Evolutionary conservation across 768 basidiomycete genomes (phyloP), one percentile per base, ranked within the genome.

Genomic region (Leccinum arenicola): DNA sequence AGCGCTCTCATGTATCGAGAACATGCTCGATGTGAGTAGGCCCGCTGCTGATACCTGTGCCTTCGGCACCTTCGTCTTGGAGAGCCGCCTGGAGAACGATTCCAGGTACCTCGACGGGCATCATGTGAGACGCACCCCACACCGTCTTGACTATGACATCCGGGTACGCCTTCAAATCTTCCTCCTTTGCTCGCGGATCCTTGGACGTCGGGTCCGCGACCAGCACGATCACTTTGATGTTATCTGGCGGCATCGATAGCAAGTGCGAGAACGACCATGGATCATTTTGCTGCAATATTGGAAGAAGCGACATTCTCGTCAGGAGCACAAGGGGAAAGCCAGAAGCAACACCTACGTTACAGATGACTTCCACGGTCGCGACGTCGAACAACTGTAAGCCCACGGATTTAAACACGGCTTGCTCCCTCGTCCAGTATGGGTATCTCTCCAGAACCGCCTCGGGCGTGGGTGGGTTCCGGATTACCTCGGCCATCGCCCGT

Each of bases 251-350:
- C 6, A 19, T 15, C 31, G 11, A 40, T 1, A 67, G 27, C 1
- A 21, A 52, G 50, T 58, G 59, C 6, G 52, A 33, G 25, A 68
- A 65, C 23, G 66, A 66, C 68, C 69, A 68, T 15, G 64, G 64
- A 0, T 12, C 1, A 48, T 66, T 69, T 64, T 70, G 62, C 68
- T 70, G 19, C 8, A 40, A 9, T 36, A 36, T 36, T 40, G 17
- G 38, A 17, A 15, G 17, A 40, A 9, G 3, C 38, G 3, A 40
- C 8, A 9, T 14, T 15, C 17, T 40, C 38, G 17, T 40, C 3
- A 38, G 38, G 8, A 38, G 38, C 17, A 38, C 15, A 38, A 38
- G 7, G 38, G 38, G 38, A 4, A 6, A 50, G 1, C 4, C n/a
- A 50, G 12, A 2, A 19, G 14, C 11, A 59, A n/a, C 21, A 61